Conservation (phyloP, 495 filamentous ascomycete genomes). For the Tuber brumale region DNA sequence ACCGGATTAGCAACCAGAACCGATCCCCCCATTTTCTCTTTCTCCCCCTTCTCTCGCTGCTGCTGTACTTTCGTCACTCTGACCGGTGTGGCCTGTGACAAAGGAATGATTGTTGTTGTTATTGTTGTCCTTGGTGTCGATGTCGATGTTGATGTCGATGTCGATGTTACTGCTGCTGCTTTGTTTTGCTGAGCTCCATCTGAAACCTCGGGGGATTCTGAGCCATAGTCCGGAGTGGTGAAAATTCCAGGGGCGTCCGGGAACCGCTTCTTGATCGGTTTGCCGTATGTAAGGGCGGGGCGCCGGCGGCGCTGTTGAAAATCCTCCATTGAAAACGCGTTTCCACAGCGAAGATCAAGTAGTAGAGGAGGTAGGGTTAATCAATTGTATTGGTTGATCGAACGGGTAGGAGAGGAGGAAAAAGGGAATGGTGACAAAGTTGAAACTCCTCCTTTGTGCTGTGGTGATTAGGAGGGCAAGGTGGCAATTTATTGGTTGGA, state of each 20-base stretch:
- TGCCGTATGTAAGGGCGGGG: slow-evolving; percentile 32
- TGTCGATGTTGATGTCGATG: slow-evolving; percentile 9
- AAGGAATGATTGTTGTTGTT: slow-evolving; percentile 20
- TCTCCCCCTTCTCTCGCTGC: neutral
- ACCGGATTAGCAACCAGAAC: neutral
- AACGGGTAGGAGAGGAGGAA: neutral
- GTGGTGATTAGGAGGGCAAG: neutral
- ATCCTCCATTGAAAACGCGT: slow-evolving; percentile 32
- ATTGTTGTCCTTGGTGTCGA: slow-evolving; percentile 7
- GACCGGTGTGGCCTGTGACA: slow-evolving; percentile 6
- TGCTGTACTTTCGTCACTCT: slow-evolving; percentile 5
- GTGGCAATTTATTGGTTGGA: neutral
- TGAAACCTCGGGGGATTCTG: neutral
- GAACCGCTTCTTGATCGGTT: slow-evolving; percentile 28
- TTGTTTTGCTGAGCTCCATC: slow-evolving; percentile 14
- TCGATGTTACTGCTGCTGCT: slow-evolving; percentile 10
- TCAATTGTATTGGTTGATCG: neutral
- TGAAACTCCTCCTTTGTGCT: neutral
- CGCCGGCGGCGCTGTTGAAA: slow-evolving; percentile 28
- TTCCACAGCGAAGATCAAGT: neutral
- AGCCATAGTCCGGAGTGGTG: slow-evolving; percentile 4
- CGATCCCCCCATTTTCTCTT: neutral
- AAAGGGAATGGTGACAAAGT: neutral
- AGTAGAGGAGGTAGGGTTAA: neutral
- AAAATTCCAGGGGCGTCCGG: slow-evolving; percentile 23